Conservation (phyloP, 371 early-diverging fungal genomes). For the Globomyces sp. region DNA sequence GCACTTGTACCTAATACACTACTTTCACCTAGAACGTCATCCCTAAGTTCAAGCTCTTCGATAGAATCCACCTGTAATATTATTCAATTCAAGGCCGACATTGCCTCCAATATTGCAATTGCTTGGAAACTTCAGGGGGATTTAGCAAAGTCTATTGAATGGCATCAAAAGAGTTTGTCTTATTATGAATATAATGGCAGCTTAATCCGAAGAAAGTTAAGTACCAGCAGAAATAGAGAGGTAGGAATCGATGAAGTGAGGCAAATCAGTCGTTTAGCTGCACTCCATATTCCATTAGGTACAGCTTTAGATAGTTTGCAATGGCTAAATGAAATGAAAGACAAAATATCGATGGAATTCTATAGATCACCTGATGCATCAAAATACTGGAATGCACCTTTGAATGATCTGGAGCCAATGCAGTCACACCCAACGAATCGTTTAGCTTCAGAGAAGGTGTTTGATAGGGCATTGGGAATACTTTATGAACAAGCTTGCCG, state of each 20-base stretch:
- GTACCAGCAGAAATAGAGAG: constrained; percentile 21
- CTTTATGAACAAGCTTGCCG: constrained; percentile 30
- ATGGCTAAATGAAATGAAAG: constrained; percentile 10
- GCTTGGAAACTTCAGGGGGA: constrained; percentile 39
- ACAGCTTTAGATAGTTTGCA: not conserved
- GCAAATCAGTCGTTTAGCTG: constrained; percentile 10
- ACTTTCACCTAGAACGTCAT: constrained; percentile 2
- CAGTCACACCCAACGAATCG: constrained; percentile 29
- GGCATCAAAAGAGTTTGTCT: constrained; percentile 28
- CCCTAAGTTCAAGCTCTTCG: not conserved
- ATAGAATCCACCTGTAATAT: constrained; percentile 13
- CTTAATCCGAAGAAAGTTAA: constrained; percentile 7
- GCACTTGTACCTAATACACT: not conserved
- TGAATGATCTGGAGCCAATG: constrained; percentile 35
- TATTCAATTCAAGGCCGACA: constrained; percentile 25
- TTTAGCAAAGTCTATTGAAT: constrained; percentile 33
- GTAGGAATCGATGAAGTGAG: constrained; percentile 24
- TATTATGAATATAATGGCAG: constrained; percentile 25
- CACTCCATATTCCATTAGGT: constrained; percentile 3
- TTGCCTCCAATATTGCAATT: constrained; percentile 33
- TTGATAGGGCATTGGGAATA: constrained; percentile 34
- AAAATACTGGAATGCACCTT: constrained; percentile 13
- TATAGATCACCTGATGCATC: constrained; percentile 1
- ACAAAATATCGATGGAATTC: not conserved
- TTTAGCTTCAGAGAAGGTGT: constrained; percentile 27